phyloP scores from a whole-genome alignment of 1,284 basidiomycete genomes.

The Cryptococcus sp. region DNA sequence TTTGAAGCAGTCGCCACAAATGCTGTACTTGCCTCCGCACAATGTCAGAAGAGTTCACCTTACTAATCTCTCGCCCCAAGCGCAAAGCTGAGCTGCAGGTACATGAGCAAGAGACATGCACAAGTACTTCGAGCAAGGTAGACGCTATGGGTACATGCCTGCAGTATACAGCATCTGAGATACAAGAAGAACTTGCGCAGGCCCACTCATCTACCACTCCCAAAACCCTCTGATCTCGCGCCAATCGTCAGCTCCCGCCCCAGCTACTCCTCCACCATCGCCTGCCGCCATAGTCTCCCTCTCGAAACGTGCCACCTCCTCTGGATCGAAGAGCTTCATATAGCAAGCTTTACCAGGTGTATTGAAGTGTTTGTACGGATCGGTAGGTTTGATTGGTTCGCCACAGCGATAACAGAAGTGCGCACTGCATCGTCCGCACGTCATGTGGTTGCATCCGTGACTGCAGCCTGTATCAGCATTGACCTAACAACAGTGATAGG shows the following conservation, averaged over 20 bases:
- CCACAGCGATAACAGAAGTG: conserved; percentile 53
- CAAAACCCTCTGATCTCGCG: conserved; percentile 25
- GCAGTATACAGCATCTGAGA: no score
- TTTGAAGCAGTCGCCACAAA: no score
- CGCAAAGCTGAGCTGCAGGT: no score
- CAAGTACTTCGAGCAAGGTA: no score
- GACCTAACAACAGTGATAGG: background rate
- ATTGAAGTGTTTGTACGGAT: conserved; percentile 49
- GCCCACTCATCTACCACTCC: conserved; percentile 18
- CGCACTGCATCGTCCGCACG: conserved; percentile 41
- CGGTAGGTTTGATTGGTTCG: conserved; percentile 35
- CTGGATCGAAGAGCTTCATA: conserved; percentile 47
- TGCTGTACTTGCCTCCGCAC: no score
- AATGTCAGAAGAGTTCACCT: no score
- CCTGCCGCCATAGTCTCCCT: conserved; percentile 23
- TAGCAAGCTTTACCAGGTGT: conserved; percentile 39
- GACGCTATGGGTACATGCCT: no score
- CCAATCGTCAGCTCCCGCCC: conserved; percentile 16
- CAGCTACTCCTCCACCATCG: conserved; percentile 7
- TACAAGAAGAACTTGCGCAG: no score
- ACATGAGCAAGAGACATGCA: no score
- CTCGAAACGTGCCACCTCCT: conserved; percentile 36
- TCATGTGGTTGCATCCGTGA: conserved; percentile 54
- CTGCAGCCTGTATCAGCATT: conserved; percentile 9
- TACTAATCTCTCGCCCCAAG: no score